These are phyloP conservation scores for Cyberlindnera misumaiensis DNA, from an alignment of 805 yeast species.

Conservation along the genomic window DNA sequence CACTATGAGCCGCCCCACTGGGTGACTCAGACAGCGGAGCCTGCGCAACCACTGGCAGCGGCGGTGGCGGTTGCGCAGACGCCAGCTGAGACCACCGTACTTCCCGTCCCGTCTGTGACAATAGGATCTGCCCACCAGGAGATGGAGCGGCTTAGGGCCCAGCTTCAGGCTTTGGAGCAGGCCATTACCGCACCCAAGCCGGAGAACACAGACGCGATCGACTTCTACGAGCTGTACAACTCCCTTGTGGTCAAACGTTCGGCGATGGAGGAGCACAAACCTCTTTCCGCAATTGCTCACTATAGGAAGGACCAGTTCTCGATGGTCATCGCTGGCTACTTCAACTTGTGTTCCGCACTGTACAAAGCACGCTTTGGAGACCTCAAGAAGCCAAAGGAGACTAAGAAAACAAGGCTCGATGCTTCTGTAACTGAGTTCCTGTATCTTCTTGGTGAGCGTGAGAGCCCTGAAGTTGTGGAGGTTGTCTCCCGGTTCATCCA, in stretches of 20 bases:
- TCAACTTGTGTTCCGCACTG: slow-evolving; percentile 14
- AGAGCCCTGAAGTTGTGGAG: slow-evolving; percentile 15
- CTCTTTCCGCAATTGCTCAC: slow-evolving; percentile 15
- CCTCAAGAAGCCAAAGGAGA: slow-evolving; percentile 4
- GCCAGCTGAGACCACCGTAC: neutral
- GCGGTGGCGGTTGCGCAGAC: neutral
- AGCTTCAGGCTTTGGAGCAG: slow-evolving; percentile 5
- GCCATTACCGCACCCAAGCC: slow-evolving; percentile 1
- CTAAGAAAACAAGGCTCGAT: slow-evolving; percentile 18
- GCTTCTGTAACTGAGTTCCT: slow-evolving; percentile 16
- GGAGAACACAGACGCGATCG: slow-evolving; percentile 11
- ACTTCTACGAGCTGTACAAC: slow-evolving; percentile 16
- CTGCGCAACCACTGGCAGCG: too few species aligned
- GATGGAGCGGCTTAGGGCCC: slow-evolving; percentile 7
- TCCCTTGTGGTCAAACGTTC: slow-evolving; percentile 20
- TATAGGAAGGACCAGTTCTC: slow-evolving; percentile 18
- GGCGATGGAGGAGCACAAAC: slow-evolving; percentile 23
- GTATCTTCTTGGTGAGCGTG: slow-evolving; percentile 17
- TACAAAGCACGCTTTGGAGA: slow-evolving; percentile 11
- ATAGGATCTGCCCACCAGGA: slow-evolving; percentile 5
- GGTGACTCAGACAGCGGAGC: slow-evolving; percentile 8
- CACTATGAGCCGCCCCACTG: slow-evolving; percentile 24
- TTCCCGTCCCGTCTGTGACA: too few species aligned
- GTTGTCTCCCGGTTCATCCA: slow-evolving; percentile 15
- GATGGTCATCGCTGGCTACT: slow-evolving; percentile 18